phyloP scores from a whole-genome alignment of 495 filamentous ascomycete genomes.

The Choiromyces venosus region DNA sequence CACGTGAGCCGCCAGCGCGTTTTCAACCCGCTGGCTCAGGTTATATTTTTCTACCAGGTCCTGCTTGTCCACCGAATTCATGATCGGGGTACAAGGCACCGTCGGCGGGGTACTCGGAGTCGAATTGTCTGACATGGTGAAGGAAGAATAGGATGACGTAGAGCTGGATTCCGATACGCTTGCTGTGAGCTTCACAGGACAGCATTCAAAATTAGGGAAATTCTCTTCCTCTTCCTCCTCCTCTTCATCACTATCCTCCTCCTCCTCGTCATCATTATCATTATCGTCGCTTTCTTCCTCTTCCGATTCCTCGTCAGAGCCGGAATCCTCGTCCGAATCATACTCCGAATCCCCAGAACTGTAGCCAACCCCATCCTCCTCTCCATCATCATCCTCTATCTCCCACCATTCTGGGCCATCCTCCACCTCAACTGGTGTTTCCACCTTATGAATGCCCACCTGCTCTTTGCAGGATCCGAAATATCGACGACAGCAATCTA shows the following conservation, averaged over 20 bases:
- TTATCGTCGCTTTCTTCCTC: conserved; percentile 11
- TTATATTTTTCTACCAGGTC: not conserved
- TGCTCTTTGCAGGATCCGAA: not conserved
- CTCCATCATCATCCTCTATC: conserved; percentile 19
- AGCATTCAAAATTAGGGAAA: not conserved
- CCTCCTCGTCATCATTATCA: conserved; percentile 6
- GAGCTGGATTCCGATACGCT: not conserved
- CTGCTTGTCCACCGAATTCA: not conserved
- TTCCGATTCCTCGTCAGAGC: conserved; percentile 8
- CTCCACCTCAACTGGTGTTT: not conserved
- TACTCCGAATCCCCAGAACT: conserved; percentile 1
- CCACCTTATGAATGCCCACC: not conserved
- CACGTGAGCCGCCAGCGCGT: not conserved
- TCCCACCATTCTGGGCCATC: conserved; percentile 28
- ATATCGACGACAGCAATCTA: not conserved
- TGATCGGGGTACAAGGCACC: not conserved
- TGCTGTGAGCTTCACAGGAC: not conserved
- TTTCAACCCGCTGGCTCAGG: not conserved
- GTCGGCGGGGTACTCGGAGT: not conserved
- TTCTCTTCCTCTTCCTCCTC: conserved; percentile 16
- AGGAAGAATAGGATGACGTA: not conserved
- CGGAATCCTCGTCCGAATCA: conserved; percentile 12
- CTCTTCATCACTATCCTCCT: conserved; percentile 12
- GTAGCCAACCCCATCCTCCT: not conserved
- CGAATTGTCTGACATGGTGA: conserved; percentile 3